Evolutionary conservation across 805 yeast species (phyloP).

Genomic region (Alloascoidea africana): DNA sequence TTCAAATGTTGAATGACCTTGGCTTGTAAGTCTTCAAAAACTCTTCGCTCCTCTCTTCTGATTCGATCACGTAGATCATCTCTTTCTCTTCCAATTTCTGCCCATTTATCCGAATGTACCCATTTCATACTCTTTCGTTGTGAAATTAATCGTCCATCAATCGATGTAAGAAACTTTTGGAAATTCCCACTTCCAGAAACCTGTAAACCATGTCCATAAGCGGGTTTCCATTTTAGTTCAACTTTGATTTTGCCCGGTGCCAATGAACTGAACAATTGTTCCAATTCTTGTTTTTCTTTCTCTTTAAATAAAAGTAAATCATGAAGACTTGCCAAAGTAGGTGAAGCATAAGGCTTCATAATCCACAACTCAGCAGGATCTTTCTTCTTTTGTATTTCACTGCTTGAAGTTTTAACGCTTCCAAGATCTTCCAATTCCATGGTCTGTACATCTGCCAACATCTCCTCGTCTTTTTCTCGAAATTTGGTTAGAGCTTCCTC

Average conservation of each 20-base stretch:
- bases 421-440: conserved; percentile 4
- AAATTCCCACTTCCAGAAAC: conserved; percentile 18
- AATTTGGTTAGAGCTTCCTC: conserved; percentile 19
- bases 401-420: conserved; percentile 5
- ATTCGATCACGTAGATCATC: conserved; percentile 32
- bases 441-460: conserved; percentile 6
- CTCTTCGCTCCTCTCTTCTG: conserved; percentile 33
- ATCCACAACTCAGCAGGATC: conserved; percentile 13
- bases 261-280: conserved; percentile 7
- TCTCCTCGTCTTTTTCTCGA: conserved; percentile 11
- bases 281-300: conserved; percentile 14
- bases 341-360: conserved; percentile 19
- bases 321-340: conserved; percentile 21
- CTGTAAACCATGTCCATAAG: conserved; percentile 31
- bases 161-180: conserved; percentile 9
- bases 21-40: conserved; percentile 33
- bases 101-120: conserved; percentile 35
- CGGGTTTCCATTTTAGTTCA: conserved; percentile 24
- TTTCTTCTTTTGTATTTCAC: conserved; percentile 6
- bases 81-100: conserved; percentile 31
- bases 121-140: conserved; percentile 28
- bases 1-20: conserved; percentile 28
- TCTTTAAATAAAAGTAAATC: conserved; percentile 12
- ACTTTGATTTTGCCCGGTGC: conserved; percentile 15
- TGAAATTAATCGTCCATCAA: conserved; percentile 16